A percentile compares a stretch with the other conserved stretches of the same genome.
Conservation (phyloP, 768 basidiomycete genomes). For the Termitomyces heimii region DNA sequence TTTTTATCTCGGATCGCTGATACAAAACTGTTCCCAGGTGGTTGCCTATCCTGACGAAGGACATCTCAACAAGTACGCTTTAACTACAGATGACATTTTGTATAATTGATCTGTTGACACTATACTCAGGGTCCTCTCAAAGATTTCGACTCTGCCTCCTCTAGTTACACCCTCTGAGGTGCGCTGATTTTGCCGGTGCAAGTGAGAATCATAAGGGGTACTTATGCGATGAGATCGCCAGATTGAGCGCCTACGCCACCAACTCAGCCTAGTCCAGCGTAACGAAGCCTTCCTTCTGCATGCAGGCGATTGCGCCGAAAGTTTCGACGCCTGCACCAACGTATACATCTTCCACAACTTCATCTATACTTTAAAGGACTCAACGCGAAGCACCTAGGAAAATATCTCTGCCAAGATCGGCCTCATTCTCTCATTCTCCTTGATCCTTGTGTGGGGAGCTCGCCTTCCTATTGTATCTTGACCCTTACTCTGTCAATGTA, state of each 20-base stretch:
- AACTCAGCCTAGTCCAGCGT: constrained; percentile 72
- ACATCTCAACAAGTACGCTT: constrained; percentile 49
- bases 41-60: constrained; percentile 66
- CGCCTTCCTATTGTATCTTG: constrained; percentile 84
- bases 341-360: constrained; percentile 34
- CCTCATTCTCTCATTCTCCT: constrained; percentile 89
- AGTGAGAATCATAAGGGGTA: neutral
- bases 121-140: constrained; percentile 59
- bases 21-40: constrained; percentile 32
- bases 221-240: constrained; percentile 20
- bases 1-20: neutral
- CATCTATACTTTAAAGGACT: neutral
- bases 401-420: constrained; percentile 87
- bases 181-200: constrained; percentile 12
- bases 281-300: constrained; percentile 93
- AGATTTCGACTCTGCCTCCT: constrained; percentile 77
- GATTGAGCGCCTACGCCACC: constrained; percentile 81
- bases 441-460: constrained; percentile 92
- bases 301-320: constrained; percentile 97
- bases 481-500: neutral
- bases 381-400: constrained; percentile 41
- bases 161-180: constrained; percentile 94
- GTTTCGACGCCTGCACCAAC: constrained; percentile 86
- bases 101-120: neutral
- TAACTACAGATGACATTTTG: neutral